Percentiles rank a stretch among this genome's conserved stretches.
Conservation (phyloP, 192 early-diverging fungal species). For the Linnemannia zychae region DNA sequence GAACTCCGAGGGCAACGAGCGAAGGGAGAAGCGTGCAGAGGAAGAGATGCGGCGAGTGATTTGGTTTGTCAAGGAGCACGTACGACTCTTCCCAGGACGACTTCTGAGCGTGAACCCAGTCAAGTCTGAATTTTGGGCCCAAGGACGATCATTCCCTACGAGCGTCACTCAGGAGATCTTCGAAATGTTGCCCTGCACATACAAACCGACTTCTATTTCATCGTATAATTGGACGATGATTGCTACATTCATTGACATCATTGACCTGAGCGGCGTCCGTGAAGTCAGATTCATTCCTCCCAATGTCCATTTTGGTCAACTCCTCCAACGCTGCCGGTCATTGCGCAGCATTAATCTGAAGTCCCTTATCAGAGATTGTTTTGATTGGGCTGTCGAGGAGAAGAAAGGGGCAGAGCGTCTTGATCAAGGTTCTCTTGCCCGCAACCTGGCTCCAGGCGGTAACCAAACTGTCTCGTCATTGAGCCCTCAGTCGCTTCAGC, state of each 20-base stretch:
- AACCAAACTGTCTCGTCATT: not conserved
- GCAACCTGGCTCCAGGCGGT: not conserved
- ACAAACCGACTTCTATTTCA: not conserved
- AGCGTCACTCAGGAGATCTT: not conserved
- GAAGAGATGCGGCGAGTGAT: not conserved
- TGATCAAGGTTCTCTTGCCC: not conserved
- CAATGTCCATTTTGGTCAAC: too few relatives aligned
- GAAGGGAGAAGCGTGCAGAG: not conserved
- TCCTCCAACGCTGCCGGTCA: too few relatives aligned
- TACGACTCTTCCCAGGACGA: not conserved
- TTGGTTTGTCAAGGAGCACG: not conserved
- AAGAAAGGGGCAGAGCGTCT: not conserved
- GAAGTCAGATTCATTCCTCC: not conserved
- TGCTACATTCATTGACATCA: not conserved
- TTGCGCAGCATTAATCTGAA: too few relatives aligned
- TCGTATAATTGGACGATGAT: not conserved
- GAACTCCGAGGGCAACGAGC: not conserved
- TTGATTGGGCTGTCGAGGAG: not conserved
- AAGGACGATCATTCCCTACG: not conserved
- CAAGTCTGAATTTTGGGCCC: not conserved
- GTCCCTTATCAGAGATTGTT: not conserved
- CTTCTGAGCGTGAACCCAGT: not conserved
- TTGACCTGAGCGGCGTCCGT: not conserved
- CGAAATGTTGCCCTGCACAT: not conserved
- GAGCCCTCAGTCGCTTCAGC: not conserved